Conservation (phyloP, 192 early-diverging fungal genomes). For the Oehlia diaphana region DNA sequence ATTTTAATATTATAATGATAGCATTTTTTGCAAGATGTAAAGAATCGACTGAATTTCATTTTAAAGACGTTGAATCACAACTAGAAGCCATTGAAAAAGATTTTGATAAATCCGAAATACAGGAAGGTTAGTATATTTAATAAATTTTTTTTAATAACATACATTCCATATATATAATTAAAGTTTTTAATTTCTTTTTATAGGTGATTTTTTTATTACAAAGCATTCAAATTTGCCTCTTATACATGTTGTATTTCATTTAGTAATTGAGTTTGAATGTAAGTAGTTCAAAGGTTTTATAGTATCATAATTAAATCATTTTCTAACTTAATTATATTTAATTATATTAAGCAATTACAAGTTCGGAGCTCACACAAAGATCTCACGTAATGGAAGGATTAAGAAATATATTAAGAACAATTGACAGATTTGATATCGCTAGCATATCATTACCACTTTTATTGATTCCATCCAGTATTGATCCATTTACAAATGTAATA, state of each 20-base stretch:
- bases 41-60: conserved; percentile 76
- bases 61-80: conserved; percentile 66
- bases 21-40: conserved; percentile 64
- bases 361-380: conserved; percentile 9
- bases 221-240: conserved; percentile 74
- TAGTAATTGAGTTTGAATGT: conserved; percentile 64
- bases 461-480: conserved; percentile 52
- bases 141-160: not conserved
- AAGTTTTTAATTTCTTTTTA: not conserved
- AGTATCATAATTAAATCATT: not conserved
- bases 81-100: conserved; percentile 54
- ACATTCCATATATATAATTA: too few species aligned
- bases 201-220: conserved; percentile 74
- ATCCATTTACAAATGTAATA: conserved; percentile 32
- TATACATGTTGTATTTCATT: conserved; percentile 73
- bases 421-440: conserved; percentile 64
- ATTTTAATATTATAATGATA: conserved; percentile 12
- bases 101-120: conserved; percentile 35
- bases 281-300: not conserved
- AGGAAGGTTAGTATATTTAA: conserved; percentile 49
- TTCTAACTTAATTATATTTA: not conserved
- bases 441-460: conserved; percentile 65
- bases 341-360: conserved; percentile 8
- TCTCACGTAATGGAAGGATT: conserved; percentile 46
- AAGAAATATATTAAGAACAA: conserved; percentile 59